Evolutionary conservation across 1,284 basidiomycete species (phyloP), one percentile per base, ranked within the genome.

Genomic region (Fistulina hepatica): DNA sequence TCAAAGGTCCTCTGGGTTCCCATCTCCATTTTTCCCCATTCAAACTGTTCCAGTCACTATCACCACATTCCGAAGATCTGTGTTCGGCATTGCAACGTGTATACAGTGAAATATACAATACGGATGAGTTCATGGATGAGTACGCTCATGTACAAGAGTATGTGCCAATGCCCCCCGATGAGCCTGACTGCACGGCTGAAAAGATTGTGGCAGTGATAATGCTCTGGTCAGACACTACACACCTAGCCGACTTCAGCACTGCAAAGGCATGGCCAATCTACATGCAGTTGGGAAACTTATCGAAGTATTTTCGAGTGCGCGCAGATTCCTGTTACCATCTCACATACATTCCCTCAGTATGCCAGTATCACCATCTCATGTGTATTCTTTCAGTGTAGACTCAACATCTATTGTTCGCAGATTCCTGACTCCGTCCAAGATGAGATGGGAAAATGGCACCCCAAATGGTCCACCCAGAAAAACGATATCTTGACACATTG

Each of bases 261-360:
- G 52, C 57, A 0, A 45, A 48, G 0, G 25, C 60, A 1, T 61
- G 57, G 59, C 59, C 55, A 5, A 40, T 60, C 0, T 63, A 63
- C 21, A n/a, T 54, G 15, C 50, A 51, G 10, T 47, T 59, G 22
- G 54, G 56, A 0, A 61, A 61, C 36, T 44, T 55, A 0, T 56
- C 53, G 1, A 63, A 63, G 28, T 60, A 60, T 31, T 39, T 46
- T 4, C 32, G 40, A 2, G n/a, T n/a, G n/a, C n/a, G n/a, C n/a
- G n/a, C n/a, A n/a, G n/a, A n/a, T n/a, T n/a, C n/a, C n/a, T n/a
- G n/a, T n/a, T n/a, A n/a, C n/a, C n/a, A n/a, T n/a, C n/a, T n/a
- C n/a, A n/a, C n/a, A n/a, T n/a, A n/a, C n/a, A n/a, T n/a, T n/a
- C n/a, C n/a, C n/a, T n/a, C n/a, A n/a, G n/a, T n/a, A n/a, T n/a